Percentiles rank a stretch among this genome's conserved stretches.
Conservation (phyloP, 805 yeast species). For the Schwanniomyces polymorphus region DNA sequence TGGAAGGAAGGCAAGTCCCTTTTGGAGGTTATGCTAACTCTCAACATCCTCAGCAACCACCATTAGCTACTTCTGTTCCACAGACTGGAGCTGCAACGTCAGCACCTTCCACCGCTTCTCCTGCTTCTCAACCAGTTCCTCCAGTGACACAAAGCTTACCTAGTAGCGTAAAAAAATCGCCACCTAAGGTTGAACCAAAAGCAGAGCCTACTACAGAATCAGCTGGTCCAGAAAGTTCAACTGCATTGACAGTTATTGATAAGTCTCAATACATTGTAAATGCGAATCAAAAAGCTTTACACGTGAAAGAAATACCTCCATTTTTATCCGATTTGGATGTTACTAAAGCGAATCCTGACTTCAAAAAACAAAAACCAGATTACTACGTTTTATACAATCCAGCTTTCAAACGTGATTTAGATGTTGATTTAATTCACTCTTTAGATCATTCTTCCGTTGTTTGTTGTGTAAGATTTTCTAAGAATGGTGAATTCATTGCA, state of each 20-base stretch:
- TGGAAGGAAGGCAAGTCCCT: slow-evolving; percentile 9
- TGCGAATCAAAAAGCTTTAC: slow-evolving; percentile 48
- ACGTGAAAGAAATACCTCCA: slow-evolving; percentile 78
- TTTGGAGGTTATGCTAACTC: slow-evolving; percentile 12
- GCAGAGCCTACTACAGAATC: slow-evolving; percentile 12
- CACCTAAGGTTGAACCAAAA: slow-evolving; percentile 14
- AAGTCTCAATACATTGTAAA: slow-evolving; percentile 42
- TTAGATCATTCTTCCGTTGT: slow-evolving; percentile 93
- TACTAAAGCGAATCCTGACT: slow-evolving; percentile 67
- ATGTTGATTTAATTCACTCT: slow-evolving; percentile 85
- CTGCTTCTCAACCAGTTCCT: slow-evolving; percentile 13
- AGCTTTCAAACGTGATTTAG: slow-evolving; percentile 62
- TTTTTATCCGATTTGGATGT: slow-evolving; percentile 79
- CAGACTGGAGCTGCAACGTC: slow-evolving; percentile 11
- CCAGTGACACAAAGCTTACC: slow-evolving; percentile 12
- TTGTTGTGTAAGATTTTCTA: slow-evolving; percentile 91
- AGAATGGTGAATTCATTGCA: slow-evolving; percentile 89
- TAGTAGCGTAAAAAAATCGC: slow-evolving; percentile 16
- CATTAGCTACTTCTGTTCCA: slow-evolving; percentile 19
- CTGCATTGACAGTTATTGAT: slow-evolving; percentile 37
- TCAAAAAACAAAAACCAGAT: slow-evolving; percentile 80
- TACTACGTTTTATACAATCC: slow-evolving; percentile 91
- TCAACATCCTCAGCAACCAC: slow-evolving; percentile 16
- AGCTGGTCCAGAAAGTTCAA: slow-evolving; percentile 23
- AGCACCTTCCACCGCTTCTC: slow-evolving; percentile 11